Evolutionary conservation across 2,329 filamentous ascomycete genomes (phyloP).

Genomic region (Escovopsis weberi): DNA sequence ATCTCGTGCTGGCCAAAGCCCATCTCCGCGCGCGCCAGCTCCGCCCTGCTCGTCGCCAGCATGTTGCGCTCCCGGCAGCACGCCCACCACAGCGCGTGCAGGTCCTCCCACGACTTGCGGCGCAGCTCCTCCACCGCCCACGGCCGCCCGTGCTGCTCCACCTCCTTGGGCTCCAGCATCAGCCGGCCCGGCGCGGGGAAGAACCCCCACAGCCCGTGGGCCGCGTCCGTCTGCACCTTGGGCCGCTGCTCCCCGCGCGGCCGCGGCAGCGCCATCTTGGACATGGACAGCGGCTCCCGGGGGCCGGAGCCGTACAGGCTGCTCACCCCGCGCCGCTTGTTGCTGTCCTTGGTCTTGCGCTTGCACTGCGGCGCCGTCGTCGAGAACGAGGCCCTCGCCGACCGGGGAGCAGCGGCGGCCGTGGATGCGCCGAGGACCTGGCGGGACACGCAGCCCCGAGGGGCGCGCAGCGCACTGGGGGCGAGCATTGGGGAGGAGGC

Average conservation of each 20-base stretch:
- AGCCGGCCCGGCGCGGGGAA: constrained; percentile 58
- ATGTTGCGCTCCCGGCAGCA: constrained; percentile 85
- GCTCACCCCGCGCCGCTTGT: constrained; percentile 67
- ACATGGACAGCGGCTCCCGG: constrained; percentile 59
- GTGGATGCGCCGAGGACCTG: constrained; percentile 1
- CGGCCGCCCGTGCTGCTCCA: constrained; percentile 57
- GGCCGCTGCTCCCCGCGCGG: constrained; percentile 45
- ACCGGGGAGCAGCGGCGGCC: constrained; percentile 2
- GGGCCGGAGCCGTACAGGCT: constrained; percentile 65
- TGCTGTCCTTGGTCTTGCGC: constrained; percentile 53
- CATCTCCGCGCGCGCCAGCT: constrained; percentile 52
- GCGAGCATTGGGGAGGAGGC: constrained; percentile 14
- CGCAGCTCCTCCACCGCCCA: constrained; percentile 82
- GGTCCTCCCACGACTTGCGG: constrained; percentile 81
- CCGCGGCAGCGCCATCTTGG: constrained; percentile 55
- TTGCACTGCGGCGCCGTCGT: constrained; percentile 37
- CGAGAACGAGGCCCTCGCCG: constrained; percentile 27
- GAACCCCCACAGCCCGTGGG: constrained; percentile 89
- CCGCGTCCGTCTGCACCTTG: constrained; percentile 43
- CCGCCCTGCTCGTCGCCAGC: constrained; percentile 60
- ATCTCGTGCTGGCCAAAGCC: constrained; percentile 62
- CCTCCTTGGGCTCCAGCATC: constrained; percentile 59
- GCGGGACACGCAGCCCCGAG: constrained; percentile 11
- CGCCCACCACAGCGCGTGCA: constrained; percentile 88
- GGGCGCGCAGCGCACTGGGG: constrained; percentile 14